phyloP scores from a whole-genome alignment of 2,329 filamentous ascomycete genomes.

The Ascochyta clinopodiicola region DNA sequence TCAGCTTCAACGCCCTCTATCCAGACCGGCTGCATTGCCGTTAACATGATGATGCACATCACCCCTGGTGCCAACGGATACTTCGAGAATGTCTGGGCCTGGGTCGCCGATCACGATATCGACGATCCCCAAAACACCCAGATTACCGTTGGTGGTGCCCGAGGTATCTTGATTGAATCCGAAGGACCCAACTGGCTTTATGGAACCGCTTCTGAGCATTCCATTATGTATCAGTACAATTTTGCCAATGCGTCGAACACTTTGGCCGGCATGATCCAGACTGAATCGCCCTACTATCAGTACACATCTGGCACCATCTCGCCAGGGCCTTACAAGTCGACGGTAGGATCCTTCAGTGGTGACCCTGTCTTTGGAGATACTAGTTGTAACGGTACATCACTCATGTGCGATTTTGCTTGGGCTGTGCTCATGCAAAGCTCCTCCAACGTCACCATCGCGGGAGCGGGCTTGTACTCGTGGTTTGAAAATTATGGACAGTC shows the following conservation, averaged over 20 bases:
- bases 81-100: constrained; percentile 63
- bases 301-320: not conserved
- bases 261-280: constrained; percentile 81
- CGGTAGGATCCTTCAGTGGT: not conserved
- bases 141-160: constrained; percentile 56
- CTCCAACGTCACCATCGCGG: not conserved
- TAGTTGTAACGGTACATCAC: not conserved
- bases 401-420: constrained; percentile 2
- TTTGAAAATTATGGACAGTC: not conserved
- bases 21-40: constrained; percentile 13
- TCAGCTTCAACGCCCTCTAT: not conserved
- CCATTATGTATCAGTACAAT: constrained; percentile 77
- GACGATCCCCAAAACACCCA: not conserved
- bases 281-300: constrained; percentile 74
- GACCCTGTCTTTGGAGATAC: constrained; percentile 2
- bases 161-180: constrained; percentile 75
- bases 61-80: constrained; percentile 56
- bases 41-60: constrained; percentile 56
- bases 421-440: not conserved
- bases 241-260: constrained; percentile 75
- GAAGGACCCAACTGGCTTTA: constrained; percentile 57
- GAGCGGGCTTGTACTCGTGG: constrained; percentile 3
- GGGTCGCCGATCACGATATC: constrained; percentile 58
- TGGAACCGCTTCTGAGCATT: constrained; percentile 69
- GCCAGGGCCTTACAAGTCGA: not conserved